Base-by-base conservation (phyloP, 768 basidiomycete species). In the Lactarius deliciosus region DNA sequence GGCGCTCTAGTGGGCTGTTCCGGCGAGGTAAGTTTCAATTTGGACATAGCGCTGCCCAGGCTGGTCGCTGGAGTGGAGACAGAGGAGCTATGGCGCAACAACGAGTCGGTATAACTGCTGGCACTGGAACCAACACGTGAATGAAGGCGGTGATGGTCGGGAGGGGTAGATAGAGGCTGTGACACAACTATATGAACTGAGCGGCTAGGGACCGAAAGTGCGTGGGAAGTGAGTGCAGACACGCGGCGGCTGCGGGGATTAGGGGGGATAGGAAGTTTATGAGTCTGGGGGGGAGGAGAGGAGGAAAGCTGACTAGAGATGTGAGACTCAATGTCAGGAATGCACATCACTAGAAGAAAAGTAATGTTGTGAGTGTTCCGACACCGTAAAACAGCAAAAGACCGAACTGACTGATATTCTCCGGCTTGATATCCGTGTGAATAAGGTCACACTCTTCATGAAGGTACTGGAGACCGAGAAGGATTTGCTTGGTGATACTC, bases 391-490 rank as follows among this genome's bases (percentile, higher is more conserved):
- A 47, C n/a, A 30, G 32, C 41, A 47, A 55, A 60, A n/a, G 22
- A 60, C 28, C 71, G 71, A 15, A 81, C 93, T 81, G 74, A 96
- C 94, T 80, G 66, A 97, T 94, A 74, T 97, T 97, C 81, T 97
- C 95, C 63, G 94, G 95, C 77, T 97, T 96, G 66, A 96, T 89
- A 71, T 92, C 91, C 25, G 95, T 97, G 74, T 97, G 95, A 32
- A 96, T 92, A 47, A 96, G 84, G 73, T 92, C 87, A 76, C 94
- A 96, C 76, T 94, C 92, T 30, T 94, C 90, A 72, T 97, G 95
- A 15, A 97, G 85, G 76, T 95, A 97, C 75, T 95, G 88, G 64
- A 96, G 81, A 32, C 94, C 95, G 20, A 94, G 85, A 55, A 97
- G 82, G 57, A 96, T 81, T 76, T 97, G 95, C 77, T 84, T 91